Conservation (phyloP, 441 rosid species). For the Sinapis alba region DNA sequence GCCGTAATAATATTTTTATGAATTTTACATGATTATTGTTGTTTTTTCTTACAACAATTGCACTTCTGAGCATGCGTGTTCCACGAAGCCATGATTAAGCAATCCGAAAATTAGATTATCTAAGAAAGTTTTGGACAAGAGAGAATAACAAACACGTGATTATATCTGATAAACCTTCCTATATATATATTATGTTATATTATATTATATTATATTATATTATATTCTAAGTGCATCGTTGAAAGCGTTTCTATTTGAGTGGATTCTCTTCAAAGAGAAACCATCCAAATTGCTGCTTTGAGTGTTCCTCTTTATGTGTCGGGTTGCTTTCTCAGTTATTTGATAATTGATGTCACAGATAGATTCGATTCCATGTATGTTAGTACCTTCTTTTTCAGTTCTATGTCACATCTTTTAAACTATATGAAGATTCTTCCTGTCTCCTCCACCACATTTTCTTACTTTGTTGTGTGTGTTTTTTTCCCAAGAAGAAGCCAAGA, state of each 20-base stretch:
- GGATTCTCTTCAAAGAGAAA: slow-evolving; percentile 14
- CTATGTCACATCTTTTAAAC: slow-evolving; percentile 13
- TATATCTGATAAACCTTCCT: neutral
- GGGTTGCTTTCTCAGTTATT: slow-evolving; percentile 22
- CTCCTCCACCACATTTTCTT: slow-evolving; percentile 18
- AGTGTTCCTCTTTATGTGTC: slow-evolving; percentile 33
- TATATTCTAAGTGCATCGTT: neutral
- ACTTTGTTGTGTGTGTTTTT: neutral
- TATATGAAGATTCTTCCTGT: slow-evolving; percentile 22
- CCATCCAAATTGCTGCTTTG: slow-evolving; percentile 24
- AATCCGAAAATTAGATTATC: neutral
- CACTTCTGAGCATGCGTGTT: neutral
- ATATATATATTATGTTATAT: neutral
- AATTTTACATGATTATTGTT: neutral
- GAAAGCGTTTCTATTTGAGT: neutral
- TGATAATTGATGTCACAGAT: slow-evolving; percentile 8
- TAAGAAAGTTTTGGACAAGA: neutral
- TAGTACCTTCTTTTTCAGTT: slow-evolving; percentile 25
- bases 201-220: no score
- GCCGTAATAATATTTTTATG: slow-evolving; percentile 1
- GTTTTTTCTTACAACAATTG: neutral
- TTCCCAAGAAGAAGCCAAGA: neutral
- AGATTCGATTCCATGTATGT: slow-evolving; percentile 15
- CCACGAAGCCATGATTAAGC: neutral
- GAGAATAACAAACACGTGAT: neutral